Evolutionary conservation across 345 rosid species (phyloP).

Genomic region (Populus alba): DNA sequence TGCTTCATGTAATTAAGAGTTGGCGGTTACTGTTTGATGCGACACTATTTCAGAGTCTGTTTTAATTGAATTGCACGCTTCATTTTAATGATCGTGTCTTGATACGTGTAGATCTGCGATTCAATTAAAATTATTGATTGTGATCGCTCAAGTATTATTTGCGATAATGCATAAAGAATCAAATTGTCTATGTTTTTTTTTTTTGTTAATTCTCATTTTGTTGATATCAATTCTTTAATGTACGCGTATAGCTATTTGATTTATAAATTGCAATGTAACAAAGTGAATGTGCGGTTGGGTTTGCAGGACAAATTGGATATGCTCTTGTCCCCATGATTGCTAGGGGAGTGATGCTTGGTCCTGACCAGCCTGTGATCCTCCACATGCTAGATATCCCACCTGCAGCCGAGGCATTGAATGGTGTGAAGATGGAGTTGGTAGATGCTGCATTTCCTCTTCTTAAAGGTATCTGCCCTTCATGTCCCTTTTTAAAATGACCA

Average conservation of each 20-base stretch:
- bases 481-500: background rate
- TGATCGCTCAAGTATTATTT: background rate
- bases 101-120: background rate
- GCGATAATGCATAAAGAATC: too few species aligned
- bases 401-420: slow-evolving; percentile 96
- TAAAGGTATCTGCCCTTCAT: slow-evolving; percentile 47
- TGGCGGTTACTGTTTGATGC: background rate
- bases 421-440: slow-evolving; percentile 95
- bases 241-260: background rate
- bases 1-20: background rate
- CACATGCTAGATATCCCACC: slow-evolving; percentile 99
- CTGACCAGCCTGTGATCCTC: slow-evolving; percentile 97
- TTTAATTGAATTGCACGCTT: background rate
- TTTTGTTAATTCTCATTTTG: background rate
- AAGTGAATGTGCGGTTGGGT: slow-evolving; percentile 8
- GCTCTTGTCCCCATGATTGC: slow-evolving; percentile 99
- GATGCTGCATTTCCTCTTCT: slow-evolving; percentile 99
- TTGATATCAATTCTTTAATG: background rate
- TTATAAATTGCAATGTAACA: background rate
- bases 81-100: background rate
- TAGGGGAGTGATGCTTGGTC: slow-evolving; percentile 93
- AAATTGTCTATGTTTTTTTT: too few species aligned
- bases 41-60: background rate
- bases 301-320: slow-evolving; percentile 96
- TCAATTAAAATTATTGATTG: background rate